A percentile compares a stretch with the other conserved stretches of the same genome.
Evolutionary conservation across 495 filamentous ascomycete species (phyloP).

Genomic region (Neohortaea acidophila): DNA sequence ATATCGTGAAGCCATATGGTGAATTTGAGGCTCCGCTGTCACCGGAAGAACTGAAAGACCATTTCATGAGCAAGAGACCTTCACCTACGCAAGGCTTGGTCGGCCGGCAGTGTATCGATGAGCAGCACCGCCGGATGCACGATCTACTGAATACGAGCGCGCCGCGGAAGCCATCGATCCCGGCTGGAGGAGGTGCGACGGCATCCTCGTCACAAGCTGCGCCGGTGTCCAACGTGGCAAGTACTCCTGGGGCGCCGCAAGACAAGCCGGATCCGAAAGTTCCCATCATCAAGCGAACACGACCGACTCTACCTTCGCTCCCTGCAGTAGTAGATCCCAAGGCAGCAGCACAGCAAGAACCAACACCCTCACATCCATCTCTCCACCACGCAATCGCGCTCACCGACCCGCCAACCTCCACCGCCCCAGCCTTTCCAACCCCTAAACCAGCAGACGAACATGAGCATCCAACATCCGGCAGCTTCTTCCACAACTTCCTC

Average conservation of each 20-base stretch:
- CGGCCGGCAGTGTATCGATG: not conserved
- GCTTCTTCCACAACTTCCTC: not conserved
- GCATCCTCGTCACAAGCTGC: not conserved
- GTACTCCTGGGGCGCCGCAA: not conserved
- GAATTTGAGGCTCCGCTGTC: not conserved
- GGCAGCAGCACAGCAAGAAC: not conserved
- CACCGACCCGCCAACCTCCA: not conserved
- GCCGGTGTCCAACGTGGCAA: not conserved
- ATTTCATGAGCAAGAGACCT: not conserved
- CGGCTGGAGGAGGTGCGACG: not conserved
- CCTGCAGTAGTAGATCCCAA: not conserved
- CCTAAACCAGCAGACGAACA: not conserved
- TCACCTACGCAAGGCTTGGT: not conserved
- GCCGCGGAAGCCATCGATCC: not conserved
- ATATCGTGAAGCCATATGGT: not conserved
- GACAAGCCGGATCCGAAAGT: not conserved
- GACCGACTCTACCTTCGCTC: not conserved
- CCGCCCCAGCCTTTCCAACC: not conserved
- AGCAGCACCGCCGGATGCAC: conserved; percentile 1
- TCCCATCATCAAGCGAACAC: not conserved
- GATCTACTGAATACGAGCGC: not conserved
- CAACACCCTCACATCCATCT: too few species aligned
- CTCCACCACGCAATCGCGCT: not conserved
- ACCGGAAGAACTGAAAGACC: not conserved
- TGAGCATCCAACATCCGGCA: not conserved